Evolutionary conservation across 495 filamentous ascomycete genomes (phyloP).

Genomic region (Penicillium mononematosum): DNA sequence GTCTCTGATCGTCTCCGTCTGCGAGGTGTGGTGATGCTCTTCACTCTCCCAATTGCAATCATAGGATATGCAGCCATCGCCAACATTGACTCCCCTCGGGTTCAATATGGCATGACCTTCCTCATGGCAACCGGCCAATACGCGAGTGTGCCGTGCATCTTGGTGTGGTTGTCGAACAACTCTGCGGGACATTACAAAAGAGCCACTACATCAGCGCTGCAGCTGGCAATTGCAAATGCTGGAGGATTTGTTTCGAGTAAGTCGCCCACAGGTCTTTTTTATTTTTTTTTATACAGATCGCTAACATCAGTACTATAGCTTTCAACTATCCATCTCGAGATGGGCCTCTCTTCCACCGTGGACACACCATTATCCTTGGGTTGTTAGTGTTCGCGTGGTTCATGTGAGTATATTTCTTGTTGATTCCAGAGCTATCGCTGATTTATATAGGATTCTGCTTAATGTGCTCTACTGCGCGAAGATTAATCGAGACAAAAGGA

Average conservation of each 20-base stretch:
- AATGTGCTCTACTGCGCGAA: slow-evolving; percentile 67
- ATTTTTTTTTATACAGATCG: background rate
- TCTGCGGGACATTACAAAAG: slow-evolving; percentile 63
- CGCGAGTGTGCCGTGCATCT: slow-evolving; percentile 46
- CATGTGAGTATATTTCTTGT: slow-evolving; percentile 49
- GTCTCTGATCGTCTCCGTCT: slow-evolving; percentile 47
- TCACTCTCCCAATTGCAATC: slow-evolving; percentile 48
- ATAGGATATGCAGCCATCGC: slow-evolving; percentile 52
- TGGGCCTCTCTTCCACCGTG: slow-evolving; percentile 46
- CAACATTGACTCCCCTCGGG: slow-evolving; percentile 36
- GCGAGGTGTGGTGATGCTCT: slow-evolving; percentile 48
- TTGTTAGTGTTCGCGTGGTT: slow-evolving; percentile 62
- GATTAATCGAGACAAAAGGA: slow-evolving; percentile 62
- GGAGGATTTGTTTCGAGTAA: slow-evolving; percentile 58
- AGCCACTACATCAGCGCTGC: slow-evolving; percentile 53
- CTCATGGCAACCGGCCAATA: slow-evolving; percentile 53
- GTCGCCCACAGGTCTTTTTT: slow-evolving; percentile 21
- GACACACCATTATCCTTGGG: slow-evolving; percentile 59
- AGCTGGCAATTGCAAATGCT: slow-evolving; percentile 56
- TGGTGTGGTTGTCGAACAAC: slow-evolving; percentile 60
- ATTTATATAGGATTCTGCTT: slow-evolving; percentile 48
- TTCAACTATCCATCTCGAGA: slow-evolving; percentile 59
- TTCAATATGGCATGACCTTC: slow-evolving; percentile 57
- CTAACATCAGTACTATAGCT: slow-evolving; percentile 26
- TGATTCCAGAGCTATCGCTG: background rate